A percentile compares a stretch with the other conserved stretches of the same genome.
Conservation (phyloP, 2,329 filamentous ascomycete species). For the Hortaea werneckii region DNA sequence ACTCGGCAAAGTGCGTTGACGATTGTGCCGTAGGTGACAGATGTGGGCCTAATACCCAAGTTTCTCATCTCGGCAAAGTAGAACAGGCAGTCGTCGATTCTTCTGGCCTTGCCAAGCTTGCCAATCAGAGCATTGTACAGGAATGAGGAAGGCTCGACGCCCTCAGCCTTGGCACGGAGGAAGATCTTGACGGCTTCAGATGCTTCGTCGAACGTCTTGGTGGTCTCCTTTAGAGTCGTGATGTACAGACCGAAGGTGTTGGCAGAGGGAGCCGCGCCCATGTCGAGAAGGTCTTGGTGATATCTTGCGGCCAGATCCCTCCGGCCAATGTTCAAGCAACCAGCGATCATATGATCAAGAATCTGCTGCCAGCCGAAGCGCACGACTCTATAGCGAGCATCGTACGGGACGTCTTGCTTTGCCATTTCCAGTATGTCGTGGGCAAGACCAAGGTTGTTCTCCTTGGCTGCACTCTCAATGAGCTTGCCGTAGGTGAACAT, state of each 20-base stretch:
- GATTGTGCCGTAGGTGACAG: conserved; percentile 94
- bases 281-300: conserved; percentile 82
- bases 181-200: conserved; percentile 97
- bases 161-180: conserved; percentile 82
- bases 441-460: conserved; percentile 70
- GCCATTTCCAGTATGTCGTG: conserved; percentile 85
- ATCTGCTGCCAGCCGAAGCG: conserved; percentile 96
- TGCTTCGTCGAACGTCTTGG: conserved; percentile 95
- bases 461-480: conserved; percentile 80
- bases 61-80: conserved; percentile 98
- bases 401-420: conserved; percentile 73
- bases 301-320: conserved; percentile 73
- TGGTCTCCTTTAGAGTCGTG: conserved; percentile 94
- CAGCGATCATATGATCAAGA: conserved; percentile 90
- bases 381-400: conserved; percentile 75
- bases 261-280: conserved; percentile 83
- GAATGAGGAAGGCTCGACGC: conserved; percentile 92
- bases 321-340: conserved; percentile 73
- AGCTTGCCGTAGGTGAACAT: conserved; percentile 97
- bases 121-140: conserved; percentile 97
- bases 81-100: conserved; percentile 94
- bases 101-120: conserved; percentile 93
- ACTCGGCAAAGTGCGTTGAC: conserved; percentile 96
- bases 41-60: conserved; percentile 86
- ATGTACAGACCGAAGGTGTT: conserved; percentile 99